Evolutionary conservation across 331 rosid genomes (phyloP), one percentile per base, ranked within the genome.

Genomic region (Quercus tomentella): DNA sequence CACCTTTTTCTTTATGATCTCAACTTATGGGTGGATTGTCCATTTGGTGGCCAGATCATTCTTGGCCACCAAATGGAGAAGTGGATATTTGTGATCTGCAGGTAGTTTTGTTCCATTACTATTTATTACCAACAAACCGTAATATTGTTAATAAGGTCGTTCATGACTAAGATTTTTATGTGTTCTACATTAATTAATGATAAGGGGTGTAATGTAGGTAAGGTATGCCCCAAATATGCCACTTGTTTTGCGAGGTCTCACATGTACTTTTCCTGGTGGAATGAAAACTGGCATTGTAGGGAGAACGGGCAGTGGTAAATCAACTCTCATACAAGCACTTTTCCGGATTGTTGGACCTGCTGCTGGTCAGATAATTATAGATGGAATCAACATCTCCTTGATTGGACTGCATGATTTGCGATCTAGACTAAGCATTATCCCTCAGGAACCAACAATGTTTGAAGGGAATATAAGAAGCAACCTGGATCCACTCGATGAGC

Each of bases 371-470:
- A 89, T 94, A 23, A 51, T 84, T 76, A 89, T 94, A 70, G 97
- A 92, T 73, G 78, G 78, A 54, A 79, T 87, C 28, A 75, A 87
- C 76, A 88, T 91, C 75, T 77, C 90, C 41, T 79, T 28, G 17
- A 87, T 91, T 41, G 97, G 97, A 60, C 62, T 89, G 72, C 98
- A 94, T 37, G 95, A 94, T 82, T 80, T 94, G 74, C 60, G 97
- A 74, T 92, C 91, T 3, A 85, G 84, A 80, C 86, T 94, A 20
- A 94, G 97, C 85, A 92, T 94, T 67, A 94, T 91, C 71, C 97
- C 98, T 86, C 97, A 94, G 52, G 95, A 92, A 73, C 97, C 97
- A 63, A 94, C 97, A 72, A 94, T 94, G 98, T 94, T 89, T 81
- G 92, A 88, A 87, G 97, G 98, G 67, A 91, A 89, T 4, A 85